A percentile compares a stretch with the other conserved stretches of the same genome.
These are phyloP conservation scores for Sonneratia caseolaris DNA, from an alignment of 345 rosid species.

Conservation along the genomic window DNA sequence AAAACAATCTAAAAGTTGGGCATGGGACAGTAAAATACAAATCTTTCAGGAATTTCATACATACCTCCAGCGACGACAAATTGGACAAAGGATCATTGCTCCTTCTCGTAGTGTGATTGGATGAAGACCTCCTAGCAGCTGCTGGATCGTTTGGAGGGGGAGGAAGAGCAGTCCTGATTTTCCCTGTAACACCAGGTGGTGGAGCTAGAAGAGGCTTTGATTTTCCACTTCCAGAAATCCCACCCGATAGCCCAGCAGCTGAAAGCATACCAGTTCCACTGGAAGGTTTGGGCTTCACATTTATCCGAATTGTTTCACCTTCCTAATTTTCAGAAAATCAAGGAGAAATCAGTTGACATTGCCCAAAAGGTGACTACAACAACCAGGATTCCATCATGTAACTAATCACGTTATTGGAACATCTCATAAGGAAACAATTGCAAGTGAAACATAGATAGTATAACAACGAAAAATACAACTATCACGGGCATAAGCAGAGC, in stretches of 20 bases:
- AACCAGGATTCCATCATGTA: not conserved
- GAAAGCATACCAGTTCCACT: conserved; percentile 97
- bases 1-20: not conserved
- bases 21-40: not conserved
- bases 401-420: not conserved
- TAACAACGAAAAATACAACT: not conserved
- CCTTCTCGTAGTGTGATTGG: conserved; percentile 29
- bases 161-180: conserved; percentile 69
- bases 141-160: conserved; percentile 94
- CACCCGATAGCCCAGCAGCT: conserved; percentile 61
- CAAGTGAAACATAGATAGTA: not conserved
- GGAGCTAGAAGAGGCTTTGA: conserved; percentile 67
- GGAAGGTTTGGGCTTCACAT: conserved; percentile 76
- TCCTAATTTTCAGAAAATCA: conserved; percentile 36
- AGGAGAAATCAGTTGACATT: not conserved
- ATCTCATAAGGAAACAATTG: not conserved
- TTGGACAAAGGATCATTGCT: conserved; percentile 51
- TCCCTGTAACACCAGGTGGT: conserved; percentile 54
- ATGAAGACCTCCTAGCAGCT: conserved; percentile 36
- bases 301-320: conserved; percentile 96
- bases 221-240: conserved; percentile 44
- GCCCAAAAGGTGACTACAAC: not conserved
- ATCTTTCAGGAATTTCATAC: not conserved
- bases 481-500: not conserved
- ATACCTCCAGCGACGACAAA: conserved; percentile 75